Evolutionary conservation across 2,329 filamentous ascomycete species (phyloP).

Genomic region (Endothia cerciana): DNA sequence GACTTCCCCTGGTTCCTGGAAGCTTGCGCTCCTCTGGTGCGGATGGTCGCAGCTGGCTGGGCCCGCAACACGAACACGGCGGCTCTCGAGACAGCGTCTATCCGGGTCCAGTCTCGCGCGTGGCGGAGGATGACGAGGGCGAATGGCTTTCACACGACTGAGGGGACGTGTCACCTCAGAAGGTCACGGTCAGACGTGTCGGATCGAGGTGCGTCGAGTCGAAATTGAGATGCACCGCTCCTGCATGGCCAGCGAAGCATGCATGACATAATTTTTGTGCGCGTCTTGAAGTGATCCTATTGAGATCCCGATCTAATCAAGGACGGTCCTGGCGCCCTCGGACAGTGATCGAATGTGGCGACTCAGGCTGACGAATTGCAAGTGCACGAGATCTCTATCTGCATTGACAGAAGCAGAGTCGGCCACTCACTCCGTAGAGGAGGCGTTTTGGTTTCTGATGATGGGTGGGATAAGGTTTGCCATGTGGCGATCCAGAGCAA

Average conservation of each 20-base stretch:
- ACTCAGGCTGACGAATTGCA: neutral
- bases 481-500: neutral
- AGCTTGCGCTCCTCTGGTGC: neutral
- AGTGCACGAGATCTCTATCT: neutral
- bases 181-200: neutral
- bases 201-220: neutral
- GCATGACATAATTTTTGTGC: slow-evolving; percentile 1
- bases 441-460: neutral
- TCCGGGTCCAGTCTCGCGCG: neutral
- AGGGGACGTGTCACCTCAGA: slow-evolving; percentile 1
- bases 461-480: neutral
- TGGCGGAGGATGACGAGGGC: slow-evolving; percentile 2
- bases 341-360: neutral
- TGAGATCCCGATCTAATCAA: neutral
- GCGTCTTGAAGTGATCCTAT: neutral
- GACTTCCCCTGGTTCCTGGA: neutral
- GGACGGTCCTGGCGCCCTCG: neutral
- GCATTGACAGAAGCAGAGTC: neutral
- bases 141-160: neutral
- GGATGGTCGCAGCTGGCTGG: slow-evolving; percentile 18
- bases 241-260: slow-evolving; percentile 26
- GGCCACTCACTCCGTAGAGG: neutral
- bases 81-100: slow-evolving; percentile 30
- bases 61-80: slow-evolving; percentile 18
- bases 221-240: slow-evolving; percentile 13